Conservation (phyloP, 345 rosid species). For the Sisymbrium altissimum region DNA sequence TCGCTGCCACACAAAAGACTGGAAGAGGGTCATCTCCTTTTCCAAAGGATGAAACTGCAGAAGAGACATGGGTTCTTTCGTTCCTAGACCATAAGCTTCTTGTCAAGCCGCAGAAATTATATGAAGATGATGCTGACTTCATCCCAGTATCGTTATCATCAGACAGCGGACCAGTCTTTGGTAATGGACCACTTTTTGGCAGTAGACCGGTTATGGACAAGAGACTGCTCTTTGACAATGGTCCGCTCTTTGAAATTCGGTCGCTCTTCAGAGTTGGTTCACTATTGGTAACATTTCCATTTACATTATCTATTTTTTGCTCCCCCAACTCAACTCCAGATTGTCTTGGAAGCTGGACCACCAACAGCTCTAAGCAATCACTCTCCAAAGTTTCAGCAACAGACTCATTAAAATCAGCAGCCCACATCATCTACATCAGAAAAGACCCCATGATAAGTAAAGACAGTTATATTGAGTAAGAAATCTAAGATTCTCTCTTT, state of each 20-base stretch:
- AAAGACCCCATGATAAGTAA: background rate
- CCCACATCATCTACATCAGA: slow-evolving; percentile 76
- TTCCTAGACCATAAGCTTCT: slow-evolving; percentile 54
- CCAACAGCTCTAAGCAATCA: slow-evolving; percentile 56
- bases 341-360: slow-evolving; percentile 43
- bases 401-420: slow-evolving; percentile 70
- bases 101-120: slow-evolving; percentile 62
- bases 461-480: background rate
- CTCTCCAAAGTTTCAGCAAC: slow-evolving; percentile 44
- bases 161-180: slow-evolving; percentile 32
- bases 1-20: slow-evolving; percentile 76
- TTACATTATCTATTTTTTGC: slow-evolving; percentile 39
- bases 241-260: slow-evolving; percentile 33
- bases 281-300: slow-evolving; percentile 30
- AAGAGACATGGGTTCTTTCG: slow-evolving; percentile 41
- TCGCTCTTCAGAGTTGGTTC: slow-evolving; percentile 35
- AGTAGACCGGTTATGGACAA: slow-evolving; percentile 26
- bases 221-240: slow-evolving; percentile 36
- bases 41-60: slow-evolving; percentile 45
- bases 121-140: slow-evolving; percentile 42
- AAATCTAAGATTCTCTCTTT: background rate
- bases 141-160: slow-evolving; percentile 27
- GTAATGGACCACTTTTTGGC: slow-evolving; percentile 37
- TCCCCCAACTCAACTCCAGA: slow-evolving; percentile 37
- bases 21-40: slow-evolving; percentile 56